Base-by-base conservation (phyloP, 805 yeast species). In the Wickerhamiella dianesei region DNA sequence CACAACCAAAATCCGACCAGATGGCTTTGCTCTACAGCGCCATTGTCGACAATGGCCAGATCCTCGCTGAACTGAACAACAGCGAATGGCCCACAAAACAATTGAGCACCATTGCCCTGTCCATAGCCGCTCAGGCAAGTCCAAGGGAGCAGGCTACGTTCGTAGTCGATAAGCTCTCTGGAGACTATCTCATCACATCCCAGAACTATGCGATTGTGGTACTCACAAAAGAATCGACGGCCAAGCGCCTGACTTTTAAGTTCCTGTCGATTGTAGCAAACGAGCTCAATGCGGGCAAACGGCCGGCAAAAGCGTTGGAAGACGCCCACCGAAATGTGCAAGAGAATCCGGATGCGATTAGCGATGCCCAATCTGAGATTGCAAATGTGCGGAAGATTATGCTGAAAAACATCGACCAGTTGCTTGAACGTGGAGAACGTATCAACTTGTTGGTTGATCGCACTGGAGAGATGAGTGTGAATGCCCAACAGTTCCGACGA, bases 401-500 rank as follows among this genome's bases (percentile, higher is more conserved):
- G 87, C 72, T 77, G 49, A 82, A 79, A 50, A 82, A 82, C 56
- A 77, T 82, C 46, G 85, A 79, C 55, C 71, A 76, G 58, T 72
- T 86, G 21, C 66, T 85, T 54, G 77, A 76, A 53, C 73, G 95
- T 44, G 94, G 94, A 18, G 95, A 85, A 56, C 73, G 82, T 45
- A 76, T 85, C 49, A 74, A 76, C 53, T 63, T 74, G 37, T 68
- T 85, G 52, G 89, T 85, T 25, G 83, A 80, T 61, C 85, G 85
- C 61, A 86, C 95, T 1, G 80, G 82, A 51, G 70, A 77, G 45
- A 71, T 85, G 61, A 82, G 79, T 53, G 71, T 74, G 37, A 75
- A 76, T 35, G 76, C 92, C 6, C 73, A 69, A 64, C 72, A 80
- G 21, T 85, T 85, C 60, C 77, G 84, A 53, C 76, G 80, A 52